Conservation (phyloP, 2,329 filamentous ascomycete species). For the Microthyrium microscopicum region DNA sequence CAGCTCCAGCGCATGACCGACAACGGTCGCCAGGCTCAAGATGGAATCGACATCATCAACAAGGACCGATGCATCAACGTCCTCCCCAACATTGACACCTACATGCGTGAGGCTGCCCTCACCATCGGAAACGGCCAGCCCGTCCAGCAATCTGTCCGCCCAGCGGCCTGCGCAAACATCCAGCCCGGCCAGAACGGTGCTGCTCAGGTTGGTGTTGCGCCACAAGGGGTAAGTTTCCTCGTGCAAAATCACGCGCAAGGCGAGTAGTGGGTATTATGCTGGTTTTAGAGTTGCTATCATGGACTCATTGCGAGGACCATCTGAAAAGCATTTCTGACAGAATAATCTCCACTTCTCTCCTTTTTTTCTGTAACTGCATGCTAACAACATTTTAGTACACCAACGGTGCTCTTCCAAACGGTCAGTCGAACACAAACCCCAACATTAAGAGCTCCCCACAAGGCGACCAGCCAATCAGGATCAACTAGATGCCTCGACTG, state of each 20-base stretch:
- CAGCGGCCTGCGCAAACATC: slow-evolving; percentile 5
- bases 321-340: no score
- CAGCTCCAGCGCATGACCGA: slow-evolving; percentile 2
- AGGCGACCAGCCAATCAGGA: no score
- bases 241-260: no score
- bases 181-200: slow-evolving; percentile 6
- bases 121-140: slow-evolving; percentile 5
- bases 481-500: no score
- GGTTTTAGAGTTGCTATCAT: no score
- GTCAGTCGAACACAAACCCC: not conserved
- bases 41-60: slow-evolving; percentile 5
- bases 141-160: slow-evolving; percentile 4
- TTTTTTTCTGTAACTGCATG: no score
- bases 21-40: not conserved
- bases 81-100: slow-evolving; percentile 6
- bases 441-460: no score
- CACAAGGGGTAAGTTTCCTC: no score
- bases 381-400: not conserved
- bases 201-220: slow-evolving; percentile 1
- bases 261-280: no score
- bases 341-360: no score
- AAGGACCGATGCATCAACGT: slow-evolving; percentile 7
- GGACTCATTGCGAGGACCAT: no score
- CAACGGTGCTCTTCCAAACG: not conserved
- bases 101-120: slow-evolving; percentile 5